These are phyloP conservation scores for Fomitopsis pulvina DNA, from an alignment of 768 basidiomycete genomes.

Conservation along the genomic window DNA sequence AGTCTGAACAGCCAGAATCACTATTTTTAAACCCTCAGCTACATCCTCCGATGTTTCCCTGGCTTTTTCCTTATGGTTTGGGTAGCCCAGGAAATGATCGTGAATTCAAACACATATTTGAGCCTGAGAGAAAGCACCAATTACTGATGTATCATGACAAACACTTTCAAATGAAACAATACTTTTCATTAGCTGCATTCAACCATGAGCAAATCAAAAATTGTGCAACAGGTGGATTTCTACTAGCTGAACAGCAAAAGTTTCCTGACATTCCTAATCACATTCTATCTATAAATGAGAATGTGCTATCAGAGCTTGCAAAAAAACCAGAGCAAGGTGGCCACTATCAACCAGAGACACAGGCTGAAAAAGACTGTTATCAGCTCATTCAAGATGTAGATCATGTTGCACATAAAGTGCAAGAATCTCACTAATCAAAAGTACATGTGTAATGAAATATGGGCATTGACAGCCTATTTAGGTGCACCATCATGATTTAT, in stretches of 20 bases:
- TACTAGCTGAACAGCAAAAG: conserved; percentile 14
- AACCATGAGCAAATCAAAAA: conserved; percentile 32
- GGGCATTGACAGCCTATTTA: conserved; percentile 7
- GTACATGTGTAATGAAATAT: conserved; percentile 21
- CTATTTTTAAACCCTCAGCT: conserved; percentile 29
- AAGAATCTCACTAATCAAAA: conserved; percentile 22
- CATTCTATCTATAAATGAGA: conserved; percentile 11
- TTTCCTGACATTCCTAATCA: conserved; percentile 13
- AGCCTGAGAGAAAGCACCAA: conserved; percentile 17
- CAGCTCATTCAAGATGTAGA: conserved; percentile 29
- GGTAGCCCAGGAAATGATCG: conserved; percentile 26
- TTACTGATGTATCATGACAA: conserved; percentile 35
- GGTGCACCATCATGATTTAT: conserved; percentile 32
- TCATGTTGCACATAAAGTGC: conserved; percentile 25
- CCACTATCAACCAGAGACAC: conserved; percentile 21
- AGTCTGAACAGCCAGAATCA: conserved; percentile 19
- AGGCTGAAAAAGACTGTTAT: conserved; percentile 30
- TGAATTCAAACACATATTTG: not conserved
- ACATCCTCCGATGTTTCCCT: conserved; percentile 34
- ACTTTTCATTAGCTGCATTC: conserved; percentile 33
- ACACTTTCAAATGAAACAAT: conserved; percentile 30
- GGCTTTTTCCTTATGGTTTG: conserved; percentile 35
- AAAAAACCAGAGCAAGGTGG: conserved; percentile 22
- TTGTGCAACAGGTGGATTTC: conserved; percentile 21
- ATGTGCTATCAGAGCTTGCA: conserved; percentile 24